These are phyloP conservation scores for Teratosphaeria pseudoeucalypti DNA, from an alignment of 2,329 filamentous ascomycete species.

Conservation along the genomic window DNA sequence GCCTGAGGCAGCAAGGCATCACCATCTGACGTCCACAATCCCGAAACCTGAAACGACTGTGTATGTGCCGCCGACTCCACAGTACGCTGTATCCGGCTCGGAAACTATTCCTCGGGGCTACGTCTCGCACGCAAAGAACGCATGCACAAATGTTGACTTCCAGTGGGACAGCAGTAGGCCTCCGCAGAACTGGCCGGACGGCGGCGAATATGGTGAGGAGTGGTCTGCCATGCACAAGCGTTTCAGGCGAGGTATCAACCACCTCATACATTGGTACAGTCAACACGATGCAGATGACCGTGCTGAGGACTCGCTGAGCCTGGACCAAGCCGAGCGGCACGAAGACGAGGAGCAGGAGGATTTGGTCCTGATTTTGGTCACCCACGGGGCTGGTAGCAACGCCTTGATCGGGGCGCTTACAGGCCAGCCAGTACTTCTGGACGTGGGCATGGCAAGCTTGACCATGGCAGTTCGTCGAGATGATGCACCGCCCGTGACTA, in stretches of 20 bases:
- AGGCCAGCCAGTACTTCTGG: conserved; percentile 79
- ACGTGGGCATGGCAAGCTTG: conserved; percentile 80
- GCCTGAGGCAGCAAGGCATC: conserved; percentile 12
- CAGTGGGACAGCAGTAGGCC: conserved; percentile 88
- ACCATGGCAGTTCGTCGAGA: conserved; percentile 69
- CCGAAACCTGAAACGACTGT: conserved; percentile 23
- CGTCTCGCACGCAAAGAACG: conserved; percentile 79
- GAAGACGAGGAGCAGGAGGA: conserved; percentile 54
- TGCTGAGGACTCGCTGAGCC: conserved; percentile 24
- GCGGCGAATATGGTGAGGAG: conserved; percentile 81
- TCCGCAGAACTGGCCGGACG: conserved; percentile 73
- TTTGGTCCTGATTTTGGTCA: conserved; percentile 75
- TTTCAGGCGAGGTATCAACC: conserved; percentile 68
- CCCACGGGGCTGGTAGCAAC: conserved; percentile 93
- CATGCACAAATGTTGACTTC: conserved; percentile 78
- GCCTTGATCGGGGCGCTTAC: conserved; percentile 87
- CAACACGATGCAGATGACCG: conserved; percentile 29
- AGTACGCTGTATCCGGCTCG: conserved; percentile 70
- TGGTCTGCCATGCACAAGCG: conserved; percentile 93
- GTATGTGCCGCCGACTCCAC: conserved; percentile 68
- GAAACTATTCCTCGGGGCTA: conserved; percentile 80
- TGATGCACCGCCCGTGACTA: conserved; percentile 19
- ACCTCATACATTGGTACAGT: conserved; percentile 74
- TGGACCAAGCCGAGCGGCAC: conserved; percentile 24
- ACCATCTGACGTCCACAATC: conserved; percentile 13